Base-by-base conservation (phyloP, 2,329 filamentous ascomycete species). In the Dryadomyces quercivorus region DNA sequence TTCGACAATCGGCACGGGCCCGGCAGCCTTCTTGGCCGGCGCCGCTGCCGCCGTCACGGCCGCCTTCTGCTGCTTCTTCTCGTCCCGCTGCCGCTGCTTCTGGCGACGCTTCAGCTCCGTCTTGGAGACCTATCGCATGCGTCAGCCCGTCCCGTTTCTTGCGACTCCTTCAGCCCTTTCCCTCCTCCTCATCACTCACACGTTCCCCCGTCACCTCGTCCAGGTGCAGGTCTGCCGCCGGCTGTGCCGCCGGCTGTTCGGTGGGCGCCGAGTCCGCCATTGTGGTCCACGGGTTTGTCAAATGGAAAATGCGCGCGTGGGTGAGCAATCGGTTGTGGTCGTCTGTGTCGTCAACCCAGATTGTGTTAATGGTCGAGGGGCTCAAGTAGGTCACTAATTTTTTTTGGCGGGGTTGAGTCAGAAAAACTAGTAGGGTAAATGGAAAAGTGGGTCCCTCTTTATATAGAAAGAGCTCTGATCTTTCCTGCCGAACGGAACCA, bases 161-260 rank as follows among this genome's bases (percentile, higher is more conserved):
- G 16, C 16, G 15, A 3, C 42, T 44, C n/a, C 20, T 50, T n/a
- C n/a, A n/a, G n/a, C n/a, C 40, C 20, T 42, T 26, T 50, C 31
- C 16, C 12, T 50, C 40, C n/a, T 42, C 31, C 3, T 42, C 34
- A 4, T 42, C 34, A 21, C 15, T 44, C 50, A 61, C 59, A 5
- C 53, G 55, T 74, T 98, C 93, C 64, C 93, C 93, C 15, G 93
- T 97, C 60, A 91, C 88, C 66, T 94, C 88, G 70, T 98, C 93
- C 51, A 93, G 80, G 70, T 91, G 80, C 62, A 95, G 78, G 60
- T 79, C 77, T 59, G 72, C 72, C 53, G 72, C 52, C 18, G 56
- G 52, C 50, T 50, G 47, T 21, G 47, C 47, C 16, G 48, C 34
- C 5, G 48, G 22, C 50, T 52, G 55, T 6, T 52, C 52, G 21